These are phyloP conservation scores for Ceratopteris richardii DNA, from an alignment of 75 land plant species.

Conservation along the genomic window DNA sequence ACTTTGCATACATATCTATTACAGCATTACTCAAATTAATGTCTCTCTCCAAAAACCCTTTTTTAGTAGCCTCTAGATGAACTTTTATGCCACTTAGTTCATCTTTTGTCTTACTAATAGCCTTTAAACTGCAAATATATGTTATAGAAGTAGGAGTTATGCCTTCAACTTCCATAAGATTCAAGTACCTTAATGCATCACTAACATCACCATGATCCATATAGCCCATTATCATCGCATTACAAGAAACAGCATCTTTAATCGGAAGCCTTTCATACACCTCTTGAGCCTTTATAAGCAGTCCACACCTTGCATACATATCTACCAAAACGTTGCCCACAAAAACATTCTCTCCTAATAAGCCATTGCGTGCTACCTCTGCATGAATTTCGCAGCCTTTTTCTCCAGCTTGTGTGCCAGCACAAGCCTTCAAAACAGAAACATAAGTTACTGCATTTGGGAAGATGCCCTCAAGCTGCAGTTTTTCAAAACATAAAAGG, in stretches of 20 bases:
- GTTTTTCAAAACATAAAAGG: constrained; percentile 4
- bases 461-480: constrained; percentile 19
- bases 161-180: background rate
- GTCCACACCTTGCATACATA: constrained; percentile 47
- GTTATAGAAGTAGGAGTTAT: background rate
- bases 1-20: constrained; percentile 22
- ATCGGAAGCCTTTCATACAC: constrained; percentile 25
- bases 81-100: background rate
- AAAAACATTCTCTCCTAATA: constrained; percentile 15
- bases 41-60: constrained; percentile 4
- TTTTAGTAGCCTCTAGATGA: background rate
- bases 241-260: constrained; percentile 44
- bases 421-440: constrained; percentile 19
- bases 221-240: constrained; percentile 34
- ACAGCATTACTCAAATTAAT: constrained; percentile 11
- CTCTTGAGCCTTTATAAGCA: constrained; percentile 12
- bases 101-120: background rate
- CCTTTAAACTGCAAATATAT: background rate
- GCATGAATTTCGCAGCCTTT: constrained; percentile 30
- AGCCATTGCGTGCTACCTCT: constrained; percentile 8
- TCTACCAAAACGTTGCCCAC: constrained; percentile 46
- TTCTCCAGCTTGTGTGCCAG: constrained; percentile 8
- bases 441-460: constrained; percentile 24
- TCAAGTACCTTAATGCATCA: background rate
- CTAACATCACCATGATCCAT: background rate